Conservation (phyloP, 805 yeast genomes). For the Citeromyces matritensis region DNA sequence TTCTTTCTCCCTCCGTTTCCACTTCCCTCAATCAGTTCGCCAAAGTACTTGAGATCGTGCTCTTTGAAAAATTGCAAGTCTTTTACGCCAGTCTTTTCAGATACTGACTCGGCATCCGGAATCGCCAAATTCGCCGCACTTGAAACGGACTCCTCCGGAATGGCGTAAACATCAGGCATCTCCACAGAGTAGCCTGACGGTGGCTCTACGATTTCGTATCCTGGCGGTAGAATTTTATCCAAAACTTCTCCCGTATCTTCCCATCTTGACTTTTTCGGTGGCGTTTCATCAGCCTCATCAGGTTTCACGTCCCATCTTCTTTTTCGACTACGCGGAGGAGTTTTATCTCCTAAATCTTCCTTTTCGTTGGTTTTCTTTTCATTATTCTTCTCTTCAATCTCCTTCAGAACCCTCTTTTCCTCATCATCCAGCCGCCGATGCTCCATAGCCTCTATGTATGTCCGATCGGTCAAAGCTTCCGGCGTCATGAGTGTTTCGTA, state of each 20-base stretch:
- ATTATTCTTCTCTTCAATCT: constrained; percentile 3
- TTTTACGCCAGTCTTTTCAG: constrained; percentile 47
- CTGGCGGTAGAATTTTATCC: constrained; percentile 34
- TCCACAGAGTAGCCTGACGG: constrained; percentile 22
- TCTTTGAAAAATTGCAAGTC: constrained; percentile 59
- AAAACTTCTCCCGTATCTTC: constrained; percentile 29
- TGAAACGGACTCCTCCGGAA: constrained; percentile 31
- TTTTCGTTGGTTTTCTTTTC: constrained; percentile 5
- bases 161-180: constrained; percentile 21
- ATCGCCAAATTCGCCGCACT: constrained; percentile 11
- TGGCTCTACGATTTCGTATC: constrained; percentile 25
- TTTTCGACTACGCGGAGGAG: constrained; percentile 10
- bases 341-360: constrained; percentile 4
- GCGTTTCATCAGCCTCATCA: constrained; percentile 6
- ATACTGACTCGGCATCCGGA: constrained; percentile 22
- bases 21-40: constrained; percentile 25
- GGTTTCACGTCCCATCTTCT: constrained; percentile 31
- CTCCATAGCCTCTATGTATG: constrained; percentile 26
- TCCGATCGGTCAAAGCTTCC: constrained; percentile 6
- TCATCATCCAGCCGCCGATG: constrained; percentile 21
- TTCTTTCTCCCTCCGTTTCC: constrained; percentile 5
- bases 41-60: constrained; percentile 60
- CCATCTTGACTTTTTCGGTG: constrained; percentile 16
- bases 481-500: constrained; percentile 6
- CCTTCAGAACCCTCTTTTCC: constrained; percentile 13